Base-by-base conservation (phyloP, 1,284 basidiomycete species). In the Fomitopsis pinicola region DNA sequence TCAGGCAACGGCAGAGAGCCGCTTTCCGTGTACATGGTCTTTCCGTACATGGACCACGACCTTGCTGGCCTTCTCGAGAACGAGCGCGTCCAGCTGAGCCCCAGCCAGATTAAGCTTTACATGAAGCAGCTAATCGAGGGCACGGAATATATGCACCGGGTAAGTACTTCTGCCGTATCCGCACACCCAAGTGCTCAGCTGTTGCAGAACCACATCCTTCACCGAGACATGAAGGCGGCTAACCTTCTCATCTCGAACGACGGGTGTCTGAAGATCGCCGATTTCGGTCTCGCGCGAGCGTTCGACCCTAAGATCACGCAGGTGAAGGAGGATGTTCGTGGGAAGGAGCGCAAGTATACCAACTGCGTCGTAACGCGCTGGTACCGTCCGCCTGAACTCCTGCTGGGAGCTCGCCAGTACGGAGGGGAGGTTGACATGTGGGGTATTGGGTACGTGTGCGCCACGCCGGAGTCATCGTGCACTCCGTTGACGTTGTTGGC, bases 41-140 rank as follows among this genome's bases (percentile, higher is more conserved):
- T 98, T 72, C 97, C 97, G 0, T 99, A 97, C 77, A 98, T 98
- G 95, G 97, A 98, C 70, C 97, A 99, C 72, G 97, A 99, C 76
- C 85, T 99, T 28, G 95, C 96, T 12, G 97, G 97, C 1, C 76
- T 99, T 56, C 77, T 99, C 58, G 92, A 96, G 74, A 97, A 97
- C 72, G 89, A 92, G 58, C 84, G 91, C 44, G 94, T 95, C 63
- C 88, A 89, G 68, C 79, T 94, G 15, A 81, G 83, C 54, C 87
- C 89, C 40, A 93, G 90, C 67, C 86, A 94, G 63, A 95, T 98
- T 77, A 99, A 99, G 78, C 78, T 97, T 46, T 97, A 98, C 73
- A 94, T 97, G 88, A 91, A 89, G 74, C 97, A 99, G 75, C 83
- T 99, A 35, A 81, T 98, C 35, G 91, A 97, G 73, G 97, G 97